Conservation (phyloP, 1,139 yeast species). For the Yamadazyma diospyri region DNA sequence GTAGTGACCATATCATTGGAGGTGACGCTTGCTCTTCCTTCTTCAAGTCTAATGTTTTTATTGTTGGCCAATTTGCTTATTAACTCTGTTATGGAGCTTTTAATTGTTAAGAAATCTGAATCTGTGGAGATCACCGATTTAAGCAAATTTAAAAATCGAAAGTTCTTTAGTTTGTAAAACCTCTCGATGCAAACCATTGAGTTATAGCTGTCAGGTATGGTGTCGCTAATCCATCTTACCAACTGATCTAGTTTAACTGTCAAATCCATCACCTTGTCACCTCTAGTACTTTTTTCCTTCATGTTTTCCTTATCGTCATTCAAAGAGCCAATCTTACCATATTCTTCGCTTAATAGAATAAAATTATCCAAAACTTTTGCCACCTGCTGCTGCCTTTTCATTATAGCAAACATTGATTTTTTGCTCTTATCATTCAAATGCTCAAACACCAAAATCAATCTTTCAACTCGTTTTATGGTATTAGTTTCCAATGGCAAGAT, state of each 20-base stretch:
- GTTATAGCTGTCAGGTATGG: conserved; percentile 52
- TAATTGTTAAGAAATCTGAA: conserved; percentile 57
- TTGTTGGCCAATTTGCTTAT: conserved; percentile 50
- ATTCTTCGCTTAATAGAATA: conserved; percentile 31
- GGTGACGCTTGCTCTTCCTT: conserved; percentile 35
- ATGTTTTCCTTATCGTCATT: conserved; percentile 33
- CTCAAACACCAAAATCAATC: conserved; percentile 49
- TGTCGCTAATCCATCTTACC: conserved; percentile 59
- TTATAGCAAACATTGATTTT: conserved; percentile 65
- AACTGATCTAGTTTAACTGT: conserved; percentile 49
- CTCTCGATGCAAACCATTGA: conserved; percentile 48
- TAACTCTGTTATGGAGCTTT: conserved; percentile 61
- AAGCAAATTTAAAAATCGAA: conserved; percentile 55
- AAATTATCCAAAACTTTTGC: conserved; percentile 39
- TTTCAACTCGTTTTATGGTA: conserved; percentile 42
- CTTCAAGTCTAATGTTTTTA: conserved; percentile 41
- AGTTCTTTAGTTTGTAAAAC: conserved; percentile 52
- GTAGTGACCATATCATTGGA: conserved; percentile 49
- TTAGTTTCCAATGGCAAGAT: conserved; percentile 56
- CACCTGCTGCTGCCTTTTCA: conserved; percentile 63
- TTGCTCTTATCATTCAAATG: conserved; percentile 56
- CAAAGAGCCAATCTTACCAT: conserved; percentile 27
- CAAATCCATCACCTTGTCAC: conserved; percentile 1
- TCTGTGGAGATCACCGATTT: conserved; percentile 52
- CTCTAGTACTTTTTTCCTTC: conserved; percentile 6